Percentiles rank a stretch among this genome's conserved stretches.
These are phyloP conservation scores for Mortierella alpina DNA, from an alignment of 192 early-diverging fungal genomes.

Conservation along the genomic window DNA sequence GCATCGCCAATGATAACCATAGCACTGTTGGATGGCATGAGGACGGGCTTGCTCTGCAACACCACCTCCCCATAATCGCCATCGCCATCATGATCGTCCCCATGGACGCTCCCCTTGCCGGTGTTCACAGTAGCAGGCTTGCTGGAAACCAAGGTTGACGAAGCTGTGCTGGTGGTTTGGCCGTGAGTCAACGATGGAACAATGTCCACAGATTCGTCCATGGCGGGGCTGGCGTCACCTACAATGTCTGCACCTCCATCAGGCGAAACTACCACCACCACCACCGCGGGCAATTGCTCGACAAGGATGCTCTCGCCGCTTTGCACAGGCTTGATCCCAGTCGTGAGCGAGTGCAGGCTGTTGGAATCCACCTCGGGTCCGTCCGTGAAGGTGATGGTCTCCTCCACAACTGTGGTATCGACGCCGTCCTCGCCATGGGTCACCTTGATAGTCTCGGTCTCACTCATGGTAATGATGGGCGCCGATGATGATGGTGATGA, in stretches of 20 bases:
- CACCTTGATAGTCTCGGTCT: slow-evolving; percentile 4
- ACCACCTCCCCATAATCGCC: background rate
- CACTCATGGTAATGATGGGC: slow-evolving; percentile 4
- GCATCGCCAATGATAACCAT: background rate
- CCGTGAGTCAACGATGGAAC: background rate
- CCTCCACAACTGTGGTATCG: slow-evolving; percentile 18
- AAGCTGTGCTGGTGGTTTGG: background rate
- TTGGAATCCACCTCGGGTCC: slow-evolving; percentile 27
- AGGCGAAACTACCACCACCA: background rate
- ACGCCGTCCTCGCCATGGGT: slow-evolving; percentile 24
- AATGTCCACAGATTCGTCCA: background rate
- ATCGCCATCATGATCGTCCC: slow-evolving; percentile 7
- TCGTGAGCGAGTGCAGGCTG: slow-evolving; percentile 32
- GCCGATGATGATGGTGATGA: background rate
- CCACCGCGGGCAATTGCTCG: slow-evolving; percentile 16
- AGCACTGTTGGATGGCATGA: background rate
- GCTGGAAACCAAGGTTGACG: background rate
- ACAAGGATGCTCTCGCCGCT: slow-evolving; percentile 35
- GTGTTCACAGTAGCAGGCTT: background rate
- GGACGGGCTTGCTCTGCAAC: slow-evolving; percentile 7
- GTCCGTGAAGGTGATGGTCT: slow-evolving; percentile 20
- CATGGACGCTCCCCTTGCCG: background rate
- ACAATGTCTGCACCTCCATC: background rate
- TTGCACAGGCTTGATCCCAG: slow-evolving; percentile 23
- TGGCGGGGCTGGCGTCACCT: slow-evolving; percentile 1